Evolutionary conservation across 179 eudicot genomes (phyloP).

Genomic region (Gypsophila paniculata): DNA sequence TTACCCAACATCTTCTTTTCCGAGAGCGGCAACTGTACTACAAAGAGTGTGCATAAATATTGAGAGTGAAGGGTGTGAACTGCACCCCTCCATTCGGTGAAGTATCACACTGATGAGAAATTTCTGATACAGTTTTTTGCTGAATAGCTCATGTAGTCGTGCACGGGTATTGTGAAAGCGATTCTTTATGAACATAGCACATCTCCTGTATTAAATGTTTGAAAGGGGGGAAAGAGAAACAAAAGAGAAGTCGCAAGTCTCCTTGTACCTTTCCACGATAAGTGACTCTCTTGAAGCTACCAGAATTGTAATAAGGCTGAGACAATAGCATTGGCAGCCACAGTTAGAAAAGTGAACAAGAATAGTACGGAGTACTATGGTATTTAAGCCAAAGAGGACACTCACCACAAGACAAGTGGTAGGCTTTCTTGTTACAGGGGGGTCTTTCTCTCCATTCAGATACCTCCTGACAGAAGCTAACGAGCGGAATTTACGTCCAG

Average conservation of each 20-base stretch:
- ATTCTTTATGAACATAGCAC: background rate
- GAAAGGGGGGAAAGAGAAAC: background rate
- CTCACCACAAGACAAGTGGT: conserved; percentile 32
- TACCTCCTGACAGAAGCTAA: conserved; percentile 54
- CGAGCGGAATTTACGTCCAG: conserved; percentile 71
- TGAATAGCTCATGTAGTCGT: background rate
- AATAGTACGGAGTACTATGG: background rate
- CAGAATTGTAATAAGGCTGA: conserved; percentile 27
- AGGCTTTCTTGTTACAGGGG: conserved; percentile 20
- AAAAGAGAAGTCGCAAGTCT: background rate
- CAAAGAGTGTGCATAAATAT: too few species aligned
- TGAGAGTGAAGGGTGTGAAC: too few species aligned
- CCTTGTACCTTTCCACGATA: conserved; percentile 38
- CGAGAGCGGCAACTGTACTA: too few species aligned
- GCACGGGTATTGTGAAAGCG: background rate
- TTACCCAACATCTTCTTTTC: too few species aligned
- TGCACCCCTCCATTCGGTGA: too few species aligned
- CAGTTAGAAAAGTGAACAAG: conserved; percentile 1
- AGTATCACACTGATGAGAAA: too few species aligned
- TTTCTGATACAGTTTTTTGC: background rate
- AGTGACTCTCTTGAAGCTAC: conserved; percentile 27
- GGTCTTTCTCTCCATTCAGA: conserved; percentile 45
- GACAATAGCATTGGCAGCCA: conserved; percentile 14
- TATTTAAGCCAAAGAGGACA: background rate
- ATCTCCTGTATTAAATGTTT: background rate